Percentiles rank a stretch among this genome's conserved stretches.
phyloP scores from a whole-genome alignment of 768 basidiomycete genomes.

The Mycena belliarum region DNA sequence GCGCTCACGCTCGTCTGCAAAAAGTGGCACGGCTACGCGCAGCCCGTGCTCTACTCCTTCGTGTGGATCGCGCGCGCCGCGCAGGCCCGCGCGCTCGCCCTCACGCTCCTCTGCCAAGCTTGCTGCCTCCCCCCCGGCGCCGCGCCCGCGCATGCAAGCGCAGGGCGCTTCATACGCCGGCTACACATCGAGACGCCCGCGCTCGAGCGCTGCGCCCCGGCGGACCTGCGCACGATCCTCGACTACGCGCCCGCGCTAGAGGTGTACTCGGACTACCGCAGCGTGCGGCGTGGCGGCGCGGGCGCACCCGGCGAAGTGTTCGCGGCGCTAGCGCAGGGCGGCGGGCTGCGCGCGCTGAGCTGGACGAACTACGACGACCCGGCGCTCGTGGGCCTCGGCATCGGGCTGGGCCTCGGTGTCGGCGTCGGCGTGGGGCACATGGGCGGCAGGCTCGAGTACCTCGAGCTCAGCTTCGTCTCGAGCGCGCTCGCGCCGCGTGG shows the following conservation, averaged over 20 bases:
- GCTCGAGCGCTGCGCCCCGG: conserved; percentile 64
- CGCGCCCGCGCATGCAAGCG: conserved; percentile 35
- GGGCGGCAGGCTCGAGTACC: conserved; percentile 59
- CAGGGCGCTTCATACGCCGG: conserved; percentile 52
- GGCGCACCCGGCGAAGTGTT: conserved; percentile 61
- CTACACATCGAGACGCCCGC: conserved; percentile 71
- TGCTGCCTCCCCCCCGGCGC: conserved; percentile 12
- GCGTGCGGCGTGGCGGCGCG: conserved; percentile 57
- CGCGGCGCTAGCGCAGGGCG: conserved; percentile 55
- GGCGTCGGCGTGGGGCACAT: conserved; percentile 44
- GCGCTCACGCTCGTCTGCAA: conserved; percentile 55
- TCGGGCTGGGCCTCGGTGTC: conserved; percentile 28
- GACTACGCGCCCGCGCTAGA: conserved; percentile 61
- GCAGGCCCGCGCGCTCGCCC: conserved; percentile 49
- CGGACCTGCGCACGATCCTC: conserved; percentile 67
- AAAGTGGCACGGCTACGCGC: conserved; percentile 53
- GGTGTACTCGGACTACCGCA: conserved; percentile 65
- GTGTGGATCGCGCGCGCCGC: conserved; percentile 65
- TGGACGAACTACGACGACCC: conserved; percentile 75
- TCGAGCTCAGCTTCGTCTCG: conserved; percentile 65
- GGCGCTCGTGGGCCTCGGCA: conserved; percentile 42
- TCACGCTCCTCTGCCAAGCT: conserved; percentile 20
- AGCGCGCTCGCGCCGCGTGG: conserved; percentile 10
- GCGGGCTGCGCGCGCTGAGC: conserved; percentile 57
- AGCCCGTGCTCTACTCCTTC: conserved; percentile 63